Evolutionary conservation across 129 eudicot genomes (phyloP), one percentile per base, ranked within the genome.

Genomic region (carrot (Daucus carota)): DNA sequence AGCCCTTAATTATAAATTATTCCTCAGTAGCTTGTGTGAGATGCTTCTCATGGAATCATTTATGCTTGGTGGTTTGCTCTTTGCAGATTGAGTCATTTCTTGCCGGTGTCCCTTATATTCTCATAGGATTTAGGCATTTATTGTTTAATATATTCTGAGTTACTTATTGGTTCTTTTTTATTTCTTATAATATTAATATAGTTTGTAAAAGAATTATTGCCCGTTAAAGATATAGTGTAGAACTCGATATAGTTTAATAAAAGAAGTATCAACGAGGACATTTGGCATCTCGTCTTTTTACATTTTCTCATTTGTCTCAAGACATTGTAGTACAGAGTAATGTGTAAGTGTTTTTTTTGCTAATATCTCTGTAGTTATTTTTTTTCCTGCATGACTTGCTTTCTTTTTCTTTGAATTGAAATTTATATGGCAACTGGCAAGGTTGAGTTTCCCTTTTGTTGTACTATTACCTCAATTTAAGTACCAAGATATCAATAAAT

Each of bases 51-150:
- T 65, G 70, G 70, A 59, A 41, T 52, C 17, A 6, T 57, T n/a
- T n/a, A 8, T 9, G 9, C 47, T 16, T 48, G 8, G 20, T 50
- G 44, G 1, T 73, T 73, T 28, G 22, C 84, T 38, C 42, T 26
- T 74, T 81, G 84, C 97, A 95, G 99, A 95, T 95, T 76, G 97
- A 95, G 75, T 95, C 99, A 70, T 95, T 91, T 79, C 90, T 95
- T 78, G 99, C 97, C 70, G 99, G 99, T 65, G 97, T 95, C 17
- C 99, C 99, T 29, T 95, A 65, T 77, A 92, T 95, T 76, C 97
- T 95, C 63, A 81, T 95, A 82, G 99, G 99, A 73, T 95, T 81
- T 78, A 91, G 99, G 99, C n/a, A n/a, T n/a, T n/a, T n/a, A n/a
- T n/a, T n/a, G n/a, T n/a, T n/a, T n/a, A n/a, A n/a, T n/a, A n/a